These are phyloP conservation scores for Pseudocercospora cruenta DNA, from an alignment of 2,329 filamentous ascomycete genomes.

Conservation along the genomic window DNA sequence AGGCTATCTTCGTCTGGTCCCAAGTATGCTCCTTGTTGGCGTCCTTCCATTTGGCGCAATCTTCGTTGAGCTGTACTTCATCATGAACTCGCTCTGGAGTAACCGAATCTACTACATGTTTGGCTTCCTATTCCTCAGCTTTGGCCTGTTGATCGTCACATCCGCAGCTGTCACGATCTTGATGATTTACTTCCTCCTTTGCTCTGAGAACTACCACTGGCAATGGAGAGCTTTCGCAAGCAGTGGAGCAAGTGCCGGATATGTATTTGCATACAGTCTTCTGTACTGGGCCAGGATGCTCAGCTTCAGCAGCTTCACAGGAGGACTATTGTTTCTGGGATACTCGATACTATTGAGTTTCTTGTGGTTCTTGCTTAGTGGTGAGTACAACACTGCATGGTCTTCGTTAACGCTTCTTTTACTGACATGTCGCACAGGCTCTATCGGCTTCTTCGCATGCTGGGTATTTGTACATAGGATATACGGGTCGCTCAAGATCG, in stretches of 20 bases:
- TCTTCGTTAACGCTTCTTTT: background rate
- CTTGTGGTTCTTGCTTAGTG: slow-evolving; percentile 90
- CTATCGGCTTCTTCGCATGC: slow-evolving; percentile 93
- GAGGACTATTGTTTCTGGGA: slow-evolving; percentile 87
- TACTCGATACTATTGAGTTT: slow-evolving; percentile 90
- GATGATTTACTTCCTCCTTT: slow-evolving; percentile 94
- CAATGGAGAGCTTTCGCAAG: slow-evolving; percentile 95
- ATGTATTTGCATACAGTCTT: slow-evolving; percentile 89
- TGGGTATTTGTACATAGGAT: slow-evolving; percentile 95
- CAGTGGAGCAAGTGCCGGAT: slow-evolving; percentile 84
- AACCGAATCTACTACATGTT: slow-evolving; percentile 99
- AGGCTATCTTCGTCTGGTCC: slow-evolving; percentile 82
- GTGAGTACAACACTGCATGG: slow-evolving; percentile 60
- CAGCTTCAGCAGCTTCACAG: slow-evolving; percentile 80
- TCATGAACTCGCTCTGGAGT: slow-evolving; percentile 99
- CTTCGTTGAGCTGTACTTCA: slow-evolving; percentile 98
- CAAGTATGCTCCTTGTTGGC: slow-evolving; percentile 89
- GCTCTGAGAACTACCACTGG: slow-evolving; percentile 97
- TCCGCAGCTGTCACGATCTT: slow-evolving; percentile 89
- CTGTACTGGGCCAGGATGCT: slow-evolving; percentile 90
- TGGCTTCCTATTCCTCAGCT: slow-evolving; percentile 96
- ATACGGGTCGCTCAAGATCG: slow-evolving; percentile 97
- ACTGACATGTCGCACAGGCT: slow-evolving; percentile 60
- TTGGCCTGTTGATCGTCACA: slow-evolving; percentile 95
- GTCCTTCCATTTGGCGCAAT: slow-evolving; percentile 94